A percentile compares a stretch with the other conserved stretches of the same genome.
Conservation (phyloP, 164 flowering plant genomes). For the Magnolia kwangsiensis region DNA sequence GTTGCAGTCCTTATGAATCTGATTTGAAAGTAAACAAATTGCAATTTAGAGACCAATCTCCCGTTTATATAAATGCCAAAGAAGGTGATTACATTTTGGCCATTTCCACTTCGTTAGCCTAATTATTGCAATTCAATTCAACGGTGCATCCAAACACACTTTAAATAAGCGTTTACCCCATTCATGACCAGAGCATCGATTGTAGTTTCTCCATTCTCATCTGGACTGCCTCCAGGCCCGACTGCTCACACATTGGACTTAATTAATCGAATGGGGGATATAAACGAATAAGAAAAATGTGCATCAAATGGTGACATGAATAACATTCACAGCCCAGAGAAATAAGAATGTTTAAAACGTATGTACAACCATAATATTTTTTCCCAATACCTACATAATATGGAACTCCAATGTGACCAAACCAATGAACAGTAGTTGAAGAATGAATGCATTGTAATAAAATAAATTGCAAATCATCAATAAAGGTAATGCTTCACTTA, state of each 20-base stretch:
- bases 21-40: background rate
- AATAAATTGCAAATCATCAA: too few species aligned
- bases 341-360: background rate
- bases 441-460: too few species aligned
- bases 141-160: background rate
- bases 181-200: slow-evolving; percentile 94
- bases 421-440: too few species aligned
- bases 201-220: slow-evolving; percentile 96
- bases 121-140: background rate
- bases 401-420: too few species aligned
- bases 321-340: background rate
- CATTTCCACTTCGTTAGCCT: background rate
- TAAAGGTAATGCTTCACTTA: too few species aligned
- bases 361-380: background rate
- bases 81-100: too few species aligned
- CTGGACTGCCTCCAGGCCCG: slow-evolving; percentile 99
- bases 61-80: too few species aligned
- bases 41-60: too few species aligned
- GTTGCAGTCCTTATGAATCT: background rate
- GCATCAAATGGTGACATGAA: background rate
- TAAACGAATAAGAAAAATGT: background rate
- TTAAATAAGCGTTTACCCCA: slow-evolving; percentile 51
- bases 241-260: slow-evolving; percentile 39
- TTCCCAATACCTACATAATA: too few species aligned
- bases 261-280: background rate